phyloP scores from a whole-genome alignment of 305 asterid genomes.

The Fraxinus sp. region DNA sequence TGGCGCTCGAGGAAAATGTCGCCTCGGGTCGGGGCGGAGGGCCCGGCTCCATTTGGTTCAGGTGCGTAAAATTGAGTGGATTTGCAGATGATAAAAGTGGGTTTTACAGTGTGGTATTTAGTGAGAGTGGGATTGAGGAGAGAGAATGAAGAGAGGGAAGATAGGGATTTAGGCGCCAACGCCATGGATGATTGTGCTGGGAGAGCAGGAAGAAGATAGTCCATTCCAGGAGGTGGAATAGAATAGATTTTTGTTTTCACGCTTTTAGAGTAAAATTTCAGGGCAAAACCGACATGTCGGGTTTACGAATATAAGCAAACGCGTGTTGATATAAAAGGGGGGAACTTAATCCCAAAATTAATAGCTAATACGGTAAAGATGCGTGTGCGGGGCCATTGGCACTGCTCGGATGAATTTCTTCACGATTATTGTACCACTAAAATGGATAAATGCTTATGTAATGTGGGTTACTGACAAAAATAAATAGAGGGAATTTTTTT shows the following conservation, averaged over 20 bases:
- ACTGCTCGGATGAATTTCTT: background rate
- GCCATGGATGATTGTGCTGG: conserved; percentile 39
- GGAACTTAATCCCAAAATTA: background rate
- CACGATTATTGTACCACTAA: background rate
- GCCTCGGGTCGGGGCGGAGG: conserved; percentile 82
- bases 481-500: too few species aligned
- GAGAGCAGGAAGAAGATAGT: background rate
- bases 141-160: conserved; percentile 37
- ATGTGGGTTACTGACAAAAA: too few species aligned
- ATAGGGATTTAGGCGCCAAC: conserved; percentile 63
- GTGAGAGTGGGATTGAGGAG: conserved; percentile 13
- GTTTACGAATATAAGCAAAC: background rate
- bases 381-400: background rate
- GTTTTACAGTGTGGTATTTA: conserved; percentile 31
- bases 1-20: conserved; percentile 69
- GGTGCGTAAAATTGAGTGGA: conserved; percentile 31
- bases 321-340: background rate
- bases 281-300: background rate
- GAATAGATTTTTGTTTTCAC: background rate
- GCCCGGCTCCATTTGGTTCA: conserved; percentile 69
- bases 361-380: background rate
- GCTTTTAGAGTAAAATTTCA: background rate
- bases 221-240: background rate
- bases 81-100: conserved; percentile 46
- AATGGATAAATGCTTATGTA: too few species aligned